Evolutionary conservation across 495 filamentous ascomycete species (phyloP), one percentile per base, ranked within the genome.

Genomic region (Amphirosellinia nigrospora): DNA sequence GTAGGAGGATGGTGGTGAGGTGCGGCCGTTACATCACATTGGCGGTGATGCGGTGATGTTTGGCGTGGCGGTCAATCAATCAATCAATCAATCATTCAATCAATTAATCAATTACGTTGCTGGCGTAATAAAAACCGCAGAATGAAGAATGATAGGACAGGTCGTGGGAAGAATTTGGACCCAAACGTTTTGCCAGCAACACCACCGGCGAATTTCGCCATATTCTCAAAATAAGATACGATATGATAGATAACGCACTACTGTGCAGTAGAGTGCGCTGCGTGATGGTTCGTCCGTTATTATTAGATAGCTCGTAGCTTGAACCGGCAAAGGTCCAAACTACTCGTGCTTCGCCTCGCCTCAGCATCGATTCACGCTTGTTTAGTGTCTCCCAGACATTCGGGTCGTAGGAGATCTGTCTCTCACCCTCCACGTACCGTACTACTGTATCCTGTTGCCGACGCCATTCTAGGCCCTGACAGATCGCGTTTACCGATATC

Each of bases 381-480:
- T 75, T 74, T 78, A 78, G 76, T 74, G 72, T 69, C 73, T 77
- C 70, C 76, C 76, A 75, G 71, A 73, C 71, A 50, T 62, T 76
- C 72, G 76, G 76, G 76, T 78, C 76, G 60, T 71, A 72, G 48
- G 71, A 76, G 76, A 78, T 78, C 76, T 73, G 72, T 73, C 74
- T 74, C 72, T 39, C 72, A 41, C 58, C 41, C 68, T 70, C 55
- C 56, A 53, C 39, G 45, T 48, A 52, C 59, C 21, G 45, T 41
- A 45, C 58, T 59, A 69, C 59, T 52, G 55, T 63, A 28, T 48
- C 36, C 45, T 70, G 48, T 60, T 48, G 60, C 59, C 68, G 68
- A 64, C 68, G 68, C 68, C 68, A 64, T 70, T 61, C 74, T 69
- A 72, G 70, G 70, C 75, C 71, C 73, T 75, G 73, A 74, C 73